Evolutionary conservation across 345 rosid species (phyloP).

Genomic region (Pistacia vera): DNA sequence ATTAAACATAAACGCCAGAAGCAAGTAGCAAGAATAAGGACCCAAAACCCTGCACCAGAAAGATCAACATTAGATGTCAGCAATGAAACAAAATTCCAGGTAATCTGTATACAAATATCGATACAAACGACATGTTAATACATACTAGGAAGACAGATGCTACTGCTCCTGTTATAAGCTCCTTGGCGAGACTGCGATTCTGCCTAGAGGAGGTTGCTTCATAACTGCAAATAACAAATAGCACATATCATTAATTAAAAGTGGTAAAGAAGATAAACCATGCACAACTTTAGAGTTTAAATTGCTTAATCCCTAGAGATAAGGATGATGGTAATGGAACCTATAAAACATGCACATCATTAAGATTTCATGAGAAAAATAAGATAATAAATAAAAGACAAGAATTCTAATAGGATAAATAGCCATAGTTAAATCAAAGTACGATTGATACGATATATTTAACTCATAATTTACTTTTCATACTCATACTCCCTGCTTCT

Average conservation of each 20-base stretch:
- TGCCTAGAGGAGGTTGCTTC: constrained; percentile 84
- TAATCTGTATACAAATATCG: not conserved
- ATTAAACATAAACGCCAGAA: constrained; percentile 83
- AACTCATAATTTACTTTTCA: not conserved
- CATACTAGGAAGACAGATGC: constrained; percentile 88
- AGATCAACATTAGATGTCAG: constrained; percentile 15
- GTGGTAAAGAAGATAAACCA: not conserved
- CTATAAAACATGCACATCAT: not conserved
- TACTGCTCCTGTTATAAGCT: constrained; percentile 68
- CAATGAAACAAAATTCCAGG: not conserved
- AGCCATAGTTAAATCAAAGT: not conserved
- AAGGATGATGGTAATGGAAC: not conserved
- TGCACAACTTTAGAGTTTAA: not conserved
- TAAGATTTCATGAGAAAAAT: not conserved
- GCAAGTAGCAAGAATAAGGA: constrained; percentile 90
- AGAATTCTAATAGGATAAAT: not conserved
- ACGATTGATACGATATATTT: not conserved
- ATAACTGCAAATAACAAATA: constrained; percentile 49
- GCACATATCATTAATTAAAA: constrained; percentile 4
- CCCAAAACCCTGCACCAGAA: constrained; percentile 82
- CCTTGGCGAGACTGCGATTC: constrained; percentile 71
- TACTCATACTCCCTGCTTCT: not conserved
- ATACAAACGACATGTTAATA: not conserved
- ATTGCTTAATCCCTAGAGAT: not conserved
- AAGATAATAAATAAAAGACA: not conserved